These are phyloP conservation scores for Arthrobotrys musiformis DNA, from an alignment of 2,329 filamentous ascomycete genomes.

Conservation along the genomic window DNA sequence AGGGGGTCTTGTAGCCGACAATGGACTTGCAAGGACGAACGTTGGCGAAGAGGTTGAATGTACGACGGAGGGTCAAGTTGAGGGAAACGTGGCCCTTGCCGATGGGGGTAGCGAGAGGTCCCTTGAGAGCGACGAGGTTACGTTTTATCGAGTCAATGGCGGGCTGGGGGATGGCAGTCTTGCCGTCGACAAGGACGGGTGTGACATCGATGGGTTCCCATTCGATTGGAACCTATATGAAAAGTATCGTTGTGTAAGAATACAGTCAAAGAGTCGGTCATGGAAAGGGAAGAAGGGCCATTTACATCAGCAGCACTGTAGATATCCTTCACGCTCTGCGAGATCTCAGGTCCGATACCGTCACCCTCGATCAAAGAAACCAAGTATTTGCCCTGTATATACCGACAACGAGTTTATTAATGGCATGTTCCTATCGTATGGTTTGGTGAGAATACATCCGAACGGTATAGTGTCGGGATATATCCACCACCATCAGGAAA, in stretches of 20 bases:
- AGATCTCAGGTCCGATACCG: conserved; percentile 97
- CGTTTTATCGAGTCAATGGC: conserved; percentile 92
- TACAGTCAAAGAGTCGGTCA: neutral
- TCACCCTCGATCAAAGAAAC: conserved; percentile 99
- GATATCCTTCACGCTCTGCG: conserved; percentile 98
- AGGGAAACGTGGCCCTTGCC: conserved; percentile 99
- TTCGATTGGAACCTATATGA: conserved; percentile 79
- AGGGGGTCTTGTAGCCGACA: conserved; percentile 96
- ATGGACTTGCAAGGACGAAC: conserved; percentile 97
- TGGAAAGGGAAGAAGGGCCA: neutral
- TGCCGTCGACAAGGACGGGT: conserved; percentile 90
- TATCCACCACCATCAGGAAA: neutral
- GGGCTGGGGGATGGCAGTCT: conserved; percentile 90
- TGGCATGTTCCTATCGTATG: neutral
- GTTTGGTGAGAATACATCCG: conserved; percentile 1
- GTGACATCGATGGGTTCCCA: conserved; percentile 99
- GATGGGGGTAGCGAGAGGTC: conserved; percentile 94
- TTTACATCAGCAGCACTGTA: conserved; percentile 90
- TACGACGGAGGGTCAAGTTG: conserved; percentile 96
- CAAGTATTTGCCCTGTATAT: conserved; percentile 83
- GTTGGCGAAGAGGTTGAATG: conserved; percentile 99
- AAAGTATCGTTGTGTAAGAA: conserved; percentile 12
- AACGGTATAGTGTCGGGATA: neutral
- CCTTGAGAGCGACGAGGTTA: conserved; percentile 98
- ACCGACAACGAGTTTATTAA: conserved; percentile 18